Evolutionary conservation across 768 basidiomycete species (phyloP), one percentile per base, ranked within the genome.

Genomic region (Russula brevipes): DNA sequence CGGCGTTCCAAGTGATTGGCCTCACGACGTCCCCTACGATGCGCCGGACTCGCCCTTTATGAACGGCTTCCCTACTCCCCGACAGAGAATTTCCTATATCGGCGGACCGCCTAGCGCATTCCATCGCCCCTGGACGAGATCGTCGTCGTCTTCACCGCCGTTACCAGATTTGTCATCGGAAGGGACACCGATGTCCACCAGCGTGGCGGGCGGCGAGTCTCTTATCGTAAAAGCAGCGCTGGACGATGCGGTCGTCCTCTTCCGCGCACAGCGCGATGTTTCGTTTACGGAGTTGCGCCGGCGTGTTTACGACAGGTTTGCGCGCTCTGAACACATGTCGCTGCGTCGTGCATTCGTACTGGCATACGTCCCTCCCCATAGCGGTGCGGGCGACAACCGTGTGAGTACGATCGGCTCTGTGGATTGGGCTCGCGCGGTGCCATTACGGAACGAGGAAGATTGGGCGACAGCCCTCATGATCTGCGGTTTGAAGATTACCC

Each of bases 171-270:
- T 70, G 64, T 57, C 54, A 51, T 8, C 24, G 5, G 35, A 19
- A 16, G 14, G 19, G 41, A 33, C n/a, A 46, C 41, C 59, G 31
- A 56, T 33, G 5, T 47, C 62, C 12, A 46, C 62, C 24, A 46
- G 61, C 36, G 44, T 55, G 24, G 63, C 60, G 9, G 10, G 50
- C 50, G 55, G 33, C 59, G 68, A 63, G 57, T 67, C 72, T 31
- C 68, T 88, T 52, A 76, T 80, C 2, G 79, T 90, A 76, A 91
- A 91, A 74, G 89, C 83, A 5, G 80, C 79, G 49, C 81, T 82
- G 66, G 80, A 83, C 67, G 80, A 84, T 65, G 76, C 80, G 33
- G 85, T 87, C 64, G 78, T 91, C 69, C 74, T 87, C 63, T 78
- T 91, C 55, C 84, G 86, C 49, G 73, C 80, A 8, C 73, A 81